Evolutionary conservation across 306 rosid genomes (phyloP).

Genomic region (Calophaca sinica): DNA sequence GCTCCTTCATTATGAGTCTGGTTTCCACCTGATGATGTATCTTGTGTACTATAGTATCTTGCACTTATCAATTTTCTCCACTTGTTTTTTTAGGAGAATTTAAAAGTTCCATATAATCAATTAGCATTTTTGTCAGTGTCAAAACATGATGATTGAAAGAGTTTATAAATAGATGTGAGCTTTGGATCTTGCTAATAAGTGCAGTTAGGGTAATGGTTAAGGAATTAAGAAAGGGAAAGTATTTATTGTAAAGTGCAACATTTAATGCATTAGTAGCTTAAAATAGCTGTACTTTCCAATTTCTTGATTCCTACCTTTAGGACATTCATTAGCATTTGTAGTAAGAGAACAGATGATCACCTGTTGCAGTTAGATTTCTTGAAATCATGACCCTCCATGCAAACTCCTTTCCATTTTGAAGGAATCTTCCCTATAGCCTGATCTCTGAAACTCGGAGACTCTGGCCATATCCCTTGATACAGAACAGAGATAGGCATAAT

Average conservation of each 20-base stretch:
- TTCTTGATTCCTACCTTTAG: slow-evolving; percentile 43
- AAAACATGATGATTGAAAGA: slow-evolving; percentile 7
- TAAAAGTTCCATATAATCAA: background rate
- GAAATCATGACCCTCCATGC: slow-evolving; percentile 87
- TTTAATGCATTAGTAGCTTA: no score
- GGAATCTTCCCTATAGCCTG: slow-evolving; percentile 79
- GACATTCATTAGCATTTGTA: background rate
- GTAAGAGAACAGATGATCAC: slow-evolving; percentile 52
- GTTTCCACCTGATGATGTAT: no score
- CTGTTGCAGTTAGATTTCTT: slow-evolving; percentile 86
- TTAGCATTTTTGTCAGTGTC: background rate
- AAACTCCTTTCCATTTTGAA: slow-evolving; percentile 84
- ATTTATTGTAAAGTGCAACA: no score
- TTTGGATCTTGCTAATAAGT: background rate
- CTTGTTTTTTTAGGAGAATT: slow-evolving; percentile 50
- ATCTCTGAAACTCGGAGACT: slow-evolving; percentile 83
- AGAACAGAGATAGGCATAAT: slow-evolving; percentile 24
- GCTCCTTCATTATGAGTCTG: slow-evolving; percentile 41
- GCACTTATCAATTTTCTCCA: slow-evolving; percentile 94
- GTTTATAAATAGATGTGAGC: background rate
- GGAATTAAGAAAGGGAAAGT: background rate
- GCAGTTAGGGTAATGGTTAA: background rate
- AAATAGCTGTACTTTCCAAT: background rate
- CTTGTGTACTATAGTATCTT: slow-evolving; percentile 63
- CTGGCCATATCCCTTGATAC: slow-evolving; percentile 88